Conservation (phyloP, 208 protist species). For the Leishmania turanica region DNA sequence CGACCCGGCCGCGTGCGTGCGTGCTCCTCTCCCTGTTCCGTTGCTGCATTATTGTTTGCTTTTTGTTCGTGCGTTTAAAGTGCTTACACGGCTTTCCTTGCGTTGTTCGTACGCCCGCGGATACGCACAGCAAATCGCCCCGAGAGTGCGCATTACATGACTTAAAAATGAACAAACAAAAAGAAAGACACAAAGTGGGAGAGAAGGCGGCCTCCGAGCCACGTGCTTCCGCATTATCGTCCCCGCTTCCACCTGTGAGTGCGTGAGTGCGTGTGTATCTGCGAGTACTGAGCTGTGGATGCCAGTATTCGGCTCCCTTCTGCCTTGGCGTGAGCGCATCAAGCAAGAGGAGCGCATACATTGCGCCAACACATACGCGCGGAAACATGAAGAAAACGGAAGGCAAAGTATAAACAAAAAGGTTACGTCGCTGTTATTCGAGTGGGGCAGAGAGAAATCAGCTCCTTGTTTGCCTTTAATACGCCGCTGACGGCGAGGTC, state of each 20-base stretch:
- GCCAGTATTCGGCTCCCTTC: neutral
- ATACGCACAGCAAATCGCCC: neutral
- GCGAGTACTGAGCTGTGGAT: conserved; percentile 1
- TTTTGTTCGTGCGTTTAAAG: neutral
- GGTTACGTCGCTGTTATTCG: neutral
- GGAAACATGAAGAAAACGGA: conserved; percentile 10
- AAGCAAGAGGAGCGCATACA: neutral
- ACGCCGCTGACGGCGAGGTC: neutral
- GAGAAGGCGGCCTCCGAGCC: neutral
- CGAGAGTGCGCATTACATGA: conserved; percentile 7
- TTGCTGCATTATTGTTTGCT: neutral
- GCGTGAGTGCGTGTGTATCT: neutral
- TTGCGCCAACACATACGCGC: neutral
- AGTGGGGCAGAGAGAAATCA: neutral
- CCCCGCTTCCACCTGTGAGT: neutral
- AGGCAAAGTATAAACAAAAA: conserved; percentile 1
- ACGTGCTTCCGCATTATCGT: neutral
- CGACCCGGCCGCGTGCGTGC: neutral
- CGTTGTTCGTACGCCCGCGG: neutral
- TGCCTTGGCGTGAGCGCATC: neutral
- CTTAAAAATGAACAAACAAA: conserved; percentile 4
- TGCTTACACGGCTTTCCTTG: neutral
- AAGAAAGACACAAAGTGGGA: neutral
- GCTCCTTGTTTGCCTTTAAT: neutral
- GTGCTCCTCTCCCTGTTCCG: neutral